Percentiles rank a stretch among this genome's conserved stretches.
Conservation (phyloP, 2,329 filamentous ascomycete species). For the Penicillium sclerotiorum region DNA sequence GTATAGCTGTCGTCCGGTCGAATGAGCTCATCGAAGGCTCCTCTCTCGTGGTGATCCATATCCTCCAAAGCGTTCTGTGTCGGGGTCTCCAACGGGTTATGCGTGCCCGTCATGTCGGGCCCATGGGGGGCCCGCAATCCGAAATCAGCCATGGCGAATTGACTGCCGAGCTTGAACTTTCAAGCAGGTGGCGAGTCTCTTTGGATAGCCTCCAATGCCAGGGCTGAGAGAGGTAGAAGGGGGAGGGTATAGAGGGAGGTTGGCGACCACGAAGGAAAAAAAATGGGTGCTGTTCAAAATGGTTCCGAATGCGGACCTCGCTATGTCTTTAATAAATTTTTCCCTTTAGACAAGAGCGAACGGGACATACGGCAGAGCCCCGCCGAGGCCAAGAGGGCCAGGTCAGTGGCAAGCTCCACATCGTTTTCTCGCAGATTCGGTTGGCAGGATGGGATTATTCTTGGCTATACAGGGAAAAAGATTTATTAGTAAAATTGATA, state of each 20-base stretch:
- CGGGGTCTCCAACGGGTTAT: slow-evolving; percentile 46
- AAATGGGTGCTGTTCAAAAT: slow-evolving; percentile 7
- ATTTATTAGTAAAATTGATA: too few relatives aligned
- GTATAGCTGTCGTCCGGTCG: slow-evolving; percentile 89
- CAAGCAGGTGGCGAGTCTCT: slow-evolving; percentile 11
- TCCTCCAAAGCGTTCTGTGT: slow-evolving; percentile 47
- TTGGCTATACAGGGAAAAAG: too few relatives aligned
- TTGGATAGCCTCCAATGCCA: neutral
- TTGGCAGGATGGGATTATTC: too few relatives aligned
- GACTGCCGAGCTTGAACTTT: slow-evolving; percentile 6
- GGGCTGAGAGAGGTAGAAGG: neutral
- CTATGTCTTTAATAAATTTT: slow-evolving; percentile 7
- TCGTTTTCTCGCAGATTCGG: too few relatives aligned
- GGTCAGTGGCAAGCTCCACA: too few relatives aligned
- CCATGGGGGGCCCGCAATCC: slow-evolving; percentile 50
- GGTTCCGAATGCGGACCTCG: slow-evolving; percentile 3
- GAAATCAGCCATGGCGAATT: slow-evolving; percentile 39
- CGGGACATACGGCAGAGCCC: slow-evolving; percentile 4
- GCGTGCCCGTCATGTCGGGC: slow-evolving; percentile 49
- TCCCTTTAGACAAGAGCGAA: slow-evolving; percentile 4
- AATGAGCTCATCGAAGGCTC: slow-evolving; percentile 75
- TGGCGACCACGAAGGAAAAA: slow-evolving; percentile 8
- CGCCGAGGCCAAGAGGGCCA: too few relatives aligned
- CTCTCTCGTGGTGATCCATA: slow-evolving; percentile 62
- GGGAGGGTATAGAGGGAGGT: neutral